These are phyloP conservation scores for Ophiocordyceps unilateralis DNA, from an alignment of 2,329 filamentous ascomycete species.

Conservation along the genomic window DNA sequence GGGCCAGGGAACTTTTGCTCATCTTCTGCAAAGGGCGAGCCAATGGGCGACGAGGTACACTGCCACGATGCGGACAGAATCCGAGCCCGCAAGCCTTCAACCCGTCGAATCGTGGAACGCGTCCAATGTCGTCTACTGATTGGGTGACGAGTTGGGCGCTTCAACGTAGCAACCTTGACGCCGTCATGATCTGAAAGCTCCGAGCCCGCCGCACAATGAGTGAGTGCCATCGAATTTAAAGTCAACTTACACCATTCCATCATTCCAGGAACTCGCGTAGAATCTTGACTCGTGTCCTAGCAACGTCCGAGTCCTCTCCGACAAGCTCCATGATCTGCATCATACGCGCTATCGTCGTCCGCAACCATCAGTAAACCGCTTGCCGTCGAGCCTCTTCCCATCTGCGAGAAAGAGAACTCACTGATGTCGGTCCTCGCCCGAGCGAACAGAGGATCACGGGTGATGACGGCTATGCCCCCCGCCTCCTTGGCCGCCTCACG, in stretches of 20 bases:
- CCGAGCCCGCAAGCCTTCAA: background rate
- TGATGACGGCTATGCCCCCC: constrained; percentile 25
- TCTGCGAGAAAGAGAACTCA: no score
- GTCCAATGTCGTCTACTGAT: background rate
- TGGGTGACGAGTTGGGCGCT: background rate
- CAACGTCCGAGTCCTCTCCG: constrained; percentile 40
- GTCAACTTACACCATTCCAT: no score
- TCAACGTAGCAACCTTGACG: no score
- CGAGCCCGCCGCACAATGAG: no score
- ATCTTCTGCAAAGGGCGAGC: background rate
- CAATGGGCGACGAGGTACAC: background rate
- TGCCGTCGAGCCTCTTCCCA: no score
- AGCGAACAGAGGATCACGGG: constrained; percentile 40
- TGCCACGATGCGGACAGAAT: background rate
- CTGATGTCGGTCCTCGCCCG: constrained; percentile 43
- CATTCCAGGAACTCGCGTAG: constrained; percentile 32
- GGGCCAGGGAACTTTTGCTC: background rate
- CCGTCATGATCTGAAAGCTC: no score
- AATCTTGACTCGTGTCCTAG: constrained; percentile 40
- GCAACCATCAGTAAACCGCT: no score
- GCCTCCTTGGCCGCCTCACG: constrained; percentile 30
- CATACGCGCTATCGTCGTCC: constrained; percentile 37
- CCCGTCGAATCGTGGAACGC: no score
- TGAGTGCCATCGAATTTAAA: no score
- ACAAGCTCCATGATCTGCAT: constrained; percentile 45